These are phyloP conservation scores for Irpex lacteus DNA, from an alignment of 1,284 basidiomycete species.

Conservation along the genomic window DNA sequence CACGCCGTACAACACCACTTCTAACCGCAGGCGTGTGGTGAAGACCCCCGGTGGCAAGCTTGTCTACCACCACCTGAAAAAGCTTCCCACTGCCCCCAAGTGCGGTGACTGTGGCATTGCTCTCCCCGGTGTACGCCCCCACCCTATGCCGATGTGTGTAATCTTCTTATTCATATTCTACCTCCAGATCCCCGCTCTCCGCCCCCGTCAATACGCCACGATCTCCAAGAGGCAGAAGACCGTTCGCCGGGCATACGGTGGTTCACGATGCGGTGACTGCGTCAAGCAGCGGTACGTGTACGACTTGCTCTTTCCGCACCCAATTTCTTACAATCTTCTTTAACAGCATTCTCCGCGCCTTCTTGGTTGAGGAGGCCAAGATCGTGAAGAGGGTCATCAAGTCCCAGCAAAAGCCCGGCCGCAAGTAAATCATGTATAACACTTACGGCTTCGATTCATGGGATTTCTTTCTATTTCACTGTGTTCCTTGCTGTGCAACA, in stretches of 20 bases:
- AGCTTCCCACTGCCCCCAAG: conserved; percentile 86
- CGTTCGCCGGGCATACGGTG: conserved; percentile 92
- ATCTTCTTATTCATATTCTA: not conserved
- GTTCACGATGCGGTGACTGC: conserved; percentile 91
- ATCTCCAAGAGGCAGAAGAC: conserved; percentile 96
- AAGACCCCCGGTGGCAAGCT: conserved; percentile 97
- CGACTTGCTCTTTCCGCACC: not conserved
- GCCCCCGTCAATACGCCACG: conserved; percentile 89
- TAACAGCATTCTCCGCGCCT: conserved; percentile 91
- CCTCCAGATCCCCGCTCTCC: conserved; percentile 82
- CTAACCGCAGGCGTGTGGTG: conserved; percentile 91
- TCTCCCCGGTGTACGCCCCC: conserved; percentile 80
- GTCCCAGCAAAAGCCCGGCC: conserved; percentile 60
- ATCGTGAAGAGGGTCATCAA: conserved; percentile 99
- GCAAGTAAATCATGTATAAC: conserved; percentile 27
- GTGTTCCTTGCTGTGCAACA: conserved; percentile 10
- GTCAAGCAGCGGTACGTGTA: conserved; percentile 82
- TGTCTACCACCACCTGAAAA: conserved; percentile 90
- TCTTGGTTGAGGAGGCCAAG: conserved; percentile 99
- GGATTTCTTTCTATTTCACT: conserved; percentile 6
- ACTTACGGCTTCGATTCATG: conserved; percentile 8
- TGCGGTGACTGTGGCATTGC: conserved; percentile 96
- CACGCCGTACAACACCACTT: conserved; percentile 98
- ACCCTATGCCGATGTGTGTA: not conserved
- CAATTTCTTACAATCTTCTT: conserved; percentile 1